A percentile compares a stretch with the other conserved stretches of the same genome.
These are phyloP conservation scores for Parsonsia alboflavescens DNA, from an alignment of 257 asterid species.

Conservation along the genomic window DNA sequence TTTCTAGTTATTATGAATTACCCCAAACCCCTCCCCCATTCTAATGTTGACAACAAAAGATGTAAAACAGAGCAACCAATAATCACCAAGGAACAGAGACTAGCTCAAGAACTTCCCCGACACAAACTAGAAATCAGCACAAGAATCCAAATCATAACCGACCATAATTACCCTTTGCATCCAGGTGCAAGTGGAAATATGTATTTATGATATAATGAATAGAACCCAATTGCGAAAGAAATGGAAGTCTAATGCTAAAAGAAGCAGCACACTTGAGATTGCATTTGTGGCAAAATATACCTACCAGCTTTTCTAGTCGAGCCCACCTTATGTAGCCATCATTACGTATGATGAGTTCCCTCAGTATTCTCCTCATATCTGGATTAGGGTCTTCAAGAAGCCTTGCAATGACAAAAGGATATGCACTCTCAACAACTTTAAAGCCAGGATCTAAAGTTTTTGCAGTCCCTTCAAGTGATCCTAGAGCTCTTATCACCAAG, in stretches of 20 bases:
- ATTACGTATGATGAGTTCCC: slow-evolving; percentile 83
- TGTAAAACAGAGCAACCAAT: no score
- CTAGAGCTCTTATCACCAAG: slow-evolving; percentile 88
- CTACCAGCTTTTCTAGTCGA: slow-evolving; percentile 85
- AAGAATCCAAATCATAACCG: not conserved
- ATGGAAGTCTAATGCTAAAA: not conserved
- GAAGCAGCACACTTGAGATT: not conserved
- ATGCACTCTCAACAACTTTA: slow-evolving; percentile 96
- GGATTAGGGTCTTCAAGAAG: slow-evolving; percentile 85
- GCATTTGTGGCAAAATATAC: slow-evolving; percentile 14
- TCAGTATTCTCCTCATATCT: slow-evolving; percentile 93
- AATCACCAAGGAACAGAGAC: not conserved
- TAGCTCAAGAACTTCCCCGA: not conserved
- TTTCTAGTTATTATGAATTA: no score
- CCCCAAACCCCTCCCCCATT: no score
- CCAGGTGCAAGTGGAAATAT: not conserved
- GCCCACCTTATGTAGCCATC: slow-evolving; percentile 96
- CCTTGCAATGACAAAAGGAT: slow-evolving; percentile 93
- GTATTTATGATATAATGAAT: no score
- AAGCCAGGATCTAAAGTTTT: slow-evolving; percentile 90
- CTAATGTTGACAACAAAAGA: no score
- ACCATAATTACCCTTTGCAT: not conserved
- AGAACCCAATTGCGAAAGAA: not conserved
- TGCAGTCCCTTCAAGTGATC: slow-evolving; percentile 99
- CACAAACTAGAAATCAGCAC: not conserved